Base-by-base conservation (phyloP, 192 early-diverging fungal genomes). In the Paraglomus brasilianum region DNA sequence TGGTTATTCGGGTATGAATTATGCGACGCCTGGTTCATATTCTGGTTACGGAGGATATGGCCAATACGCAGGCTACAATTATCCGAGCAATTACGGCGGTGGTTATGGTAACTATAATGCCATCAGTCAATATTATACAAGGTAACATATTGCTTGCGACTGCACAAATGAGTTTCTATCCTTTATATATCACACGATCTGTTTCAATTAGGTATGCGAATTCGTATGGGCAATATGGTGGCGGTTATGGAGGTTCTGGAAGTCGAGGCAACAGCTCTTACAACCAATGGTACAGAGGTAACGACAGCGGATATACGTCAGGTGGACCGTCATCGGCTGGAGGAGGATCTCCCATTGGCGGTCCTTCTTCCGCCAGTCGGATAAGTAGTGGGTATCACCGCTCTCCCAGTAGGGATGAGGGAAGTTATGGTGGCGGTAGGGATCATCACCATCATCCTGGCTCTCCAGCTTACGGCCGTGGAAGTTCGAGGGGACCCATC, bases 1-100 rank as follows among this genome's bases (percentile, higher is more conserved):
- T 66, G 57, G 75, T 58, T 61, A 75, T 72, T 41, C 72, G 72
- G 73, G 67, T 17, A 71, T 70, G 65, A 72, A 77, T 1, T 59
- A 65, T 21, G 76, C 72, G 1, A 79, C 66, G 49, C 74, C 73
- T 9, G 77, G 70, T 46, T 43, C 56, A 30, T 66, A 77, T 52
- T 50, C 74, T 13, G 22, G 62, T 36, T 58, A 72, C 39, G 77
- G 69, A 17, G 77, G 71, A 68, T 75, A 72, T n/a, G 60, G 68
- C 43, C 56, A 72, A 38, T 74, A 78, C 49, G 52, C 77, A 3
- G 30, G 39, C 22, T 78, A 78, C 42, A 66, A 69, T 8, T 72
- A 74, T 44, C 74, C 75, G 63, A 70, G 41, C 52, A 70, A 56
- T 21, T 75, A 75, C 49, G 74, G 66, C 51, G 75, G 69, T 39